These are phyloP conservation scores for Xylaria sp. DNA, from an alignment of 2,329 filamentous ascomycete genomes.

Conservation along the genomic window DNA sequence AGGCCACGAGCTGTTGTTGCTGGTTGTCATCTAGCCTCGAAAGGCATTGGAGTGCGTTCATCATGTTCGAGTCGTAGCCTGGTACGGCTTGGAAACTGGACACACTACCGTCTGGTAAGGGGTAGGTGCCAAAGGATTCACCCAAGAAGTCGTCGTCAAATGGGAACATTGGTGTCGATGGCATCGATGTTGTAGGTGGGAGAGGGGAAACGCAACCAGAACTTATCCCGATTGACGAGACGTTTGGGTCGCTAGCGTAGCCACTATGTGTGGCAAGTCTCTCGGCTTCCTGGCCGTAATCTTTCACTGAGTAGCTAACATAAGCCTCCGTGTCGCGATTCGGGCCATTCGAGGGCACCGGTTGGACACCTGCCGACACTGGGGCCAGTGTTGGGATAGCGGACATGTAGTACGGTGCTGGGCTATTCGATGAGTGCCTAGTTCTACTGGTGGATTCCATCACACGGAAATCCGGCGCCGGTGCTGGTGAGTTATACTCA, in stretches of 20 bases:
- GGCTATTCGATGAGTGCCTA: constrained; percentile 35
- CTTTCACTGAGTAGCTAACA: constrained; percentile 28
- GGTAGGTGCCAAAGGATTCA: constrained; percentile 14
- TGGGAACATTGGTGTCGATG: constrained; percentile 32
- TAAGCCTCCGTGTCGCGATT: constrained; percentile 32
- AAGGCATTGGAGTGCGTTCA: constrained; percentile 35
- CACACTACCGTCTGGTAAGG: constrained; percentile 18
- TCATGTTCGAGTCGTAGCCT: constrained; percentile 29
- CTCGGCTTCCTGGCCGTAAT: constrained; percentile 28
- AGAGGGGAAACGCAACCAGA: constrained; percentile 30
- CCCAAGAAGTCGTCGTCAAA: constrained; percentile 19
- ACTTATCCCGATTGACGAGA: constrained; percentile 23
- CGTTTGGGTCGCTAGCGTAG: constrained; percentile 26
- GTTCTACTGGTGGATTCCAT: constrained; percentile 1
- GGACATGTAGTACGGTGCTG: constrained; percentile 29
- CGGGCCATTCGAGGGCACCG: constrained; percentile 29
- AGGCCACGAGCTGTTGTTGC: constrained; percentile 34
- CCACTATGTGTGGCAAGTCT: constrained; percentile 21
- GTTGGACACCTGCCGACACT: constrained; percentile 28
- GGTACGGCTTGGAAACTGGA: constrained; percentile 12
- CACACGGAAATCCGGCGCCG: constrained; percentile 19
- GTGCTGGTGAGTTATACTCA: constrained; percentile 29
- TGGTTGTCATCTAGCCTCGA: constrained; percentile 33
- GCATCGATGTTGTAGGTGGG: constrained; percentile 27
- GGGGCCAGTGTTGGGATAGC: constrained; percentile 22